phyloP scores from a whole-genome alignment of 306 rosid species.

The Hippophae tibetana region DNA sequence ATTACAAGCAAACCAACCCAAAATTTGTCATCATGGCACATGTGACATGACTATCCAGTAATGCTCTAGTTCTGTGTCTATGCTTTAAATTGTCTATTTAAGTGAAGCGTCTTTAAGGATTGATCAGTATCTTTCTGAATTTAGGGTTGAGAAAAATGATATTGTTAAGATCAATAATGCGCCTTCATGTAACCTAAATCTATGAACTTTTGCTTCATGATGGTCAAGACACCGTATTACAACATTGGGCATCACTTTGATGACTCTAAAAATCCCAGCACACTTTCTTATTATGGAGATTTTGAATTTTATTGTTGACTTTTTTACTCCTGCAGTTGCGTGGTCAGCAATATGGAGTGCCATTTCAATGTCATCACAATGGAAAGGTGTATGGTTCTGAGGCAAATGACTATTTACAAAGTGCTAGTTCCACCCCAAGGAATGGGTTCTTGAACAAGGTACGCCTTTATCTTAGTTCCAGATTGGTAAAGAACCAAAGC shows the following conservation, averaged over 20 bases:
- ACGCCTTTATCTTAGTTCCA: conserved; percentile 17
- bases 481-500: conserved; percentile 6
- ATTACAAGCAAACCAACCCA: too few relatives aligned
- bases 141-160: too few relatives aligned
- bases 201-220: too few relatives aligned
- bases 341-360: conserved; percentile 30
- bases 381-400: conserved; percentile 40
- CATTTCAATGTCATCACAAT: conserved; percentile 34
- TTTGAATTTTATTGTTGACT: conserved; percentile 11
- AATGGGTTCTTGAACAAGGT: conserved; percentile 66
- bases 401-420: conserved; percentile 48
- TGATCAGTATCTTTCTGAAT: too few relatives aligned
- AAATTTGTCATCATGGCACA: too few relatives aligned
- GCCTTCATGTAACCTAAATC: too few relatives aligned
- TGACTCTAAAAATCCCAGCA: too few relatives aligned
- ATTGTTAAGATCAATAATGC: too few relatives aligned
- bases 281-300: conserved; percentile 11
- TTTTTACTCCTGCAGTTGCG: conserved; percentile 37
- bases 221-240: background rate
- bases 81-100: too few relatives aligned
- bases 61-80: too few relatives aligned
- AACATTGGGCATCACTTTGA: background rate
- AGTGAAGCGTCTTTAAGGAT: too few relatives aligned
- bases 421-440: conserved; percentile 42
- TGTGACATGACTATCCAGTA: too few relatives aligned